Base-by-base conservation (phyloP, 179 eudicot species). In the Nepenthes alata region DNA sequence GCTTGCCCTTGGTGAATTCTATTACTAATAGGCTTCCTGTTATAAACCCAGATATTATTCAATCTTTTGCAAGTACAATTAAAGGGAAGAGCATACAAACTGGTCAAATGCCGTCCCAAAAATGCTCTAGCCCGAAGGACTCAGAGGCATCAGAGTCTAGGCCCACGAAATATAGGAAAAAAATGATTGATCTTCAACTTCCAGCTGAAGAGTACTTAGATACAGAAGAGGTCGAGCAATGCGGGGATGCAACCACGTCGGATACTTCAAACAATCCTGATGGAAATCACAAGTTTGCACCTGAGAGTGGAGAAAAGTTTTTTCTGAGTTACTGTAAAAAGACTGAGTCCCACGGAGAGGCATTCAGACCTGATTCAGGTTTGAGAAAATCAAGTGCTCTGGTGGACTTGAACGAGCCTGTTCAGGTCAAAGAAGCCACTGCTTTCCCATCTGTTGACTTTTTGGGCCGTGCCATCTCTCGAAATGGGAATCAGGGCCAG, bases 341-440 rank as follows among this genome's bases (percentile, higher is more conserved):
- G 62, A 61, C 36, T 4, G 71, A 77, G 62, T 48, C 16, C 47
- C 63, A 62, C 55, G 68, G 57, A 52, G 79, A 64, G 71, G 69
- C 71, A 36, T 69, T 70, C 37, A 61, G 66, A 67, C 69, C 75
- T 38, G 72, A 64, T 67, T 66, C 75, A 25, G 54, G 60, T 63
- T 59, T 63, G 66, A 83, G 70, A 68, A 80, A 58, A 38, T 60
- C 85, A 39, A 59, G 60, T 69, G 64, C 72, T 47, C 71, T 91
- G 75, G 88, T 85, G 36, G 96, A 93, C 74, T 71, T 89, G 72
- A 93, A 93, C 58, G 95, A 85, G 70, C 95, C 98, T 25, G 4
- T 85, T 66, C 72, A 61, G 67, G 67, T 72, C 66, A 93, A 89
- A 61, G 91, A 79, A 74, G 47, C 61, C 8, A 57, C 64, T 38